Evolutionary conservation across 2,329 filamentous ascomycete genomes (phyloP), one percentile per base, ranked within the genome.

Genomic region (Fusarium armeniacum): DNA sequence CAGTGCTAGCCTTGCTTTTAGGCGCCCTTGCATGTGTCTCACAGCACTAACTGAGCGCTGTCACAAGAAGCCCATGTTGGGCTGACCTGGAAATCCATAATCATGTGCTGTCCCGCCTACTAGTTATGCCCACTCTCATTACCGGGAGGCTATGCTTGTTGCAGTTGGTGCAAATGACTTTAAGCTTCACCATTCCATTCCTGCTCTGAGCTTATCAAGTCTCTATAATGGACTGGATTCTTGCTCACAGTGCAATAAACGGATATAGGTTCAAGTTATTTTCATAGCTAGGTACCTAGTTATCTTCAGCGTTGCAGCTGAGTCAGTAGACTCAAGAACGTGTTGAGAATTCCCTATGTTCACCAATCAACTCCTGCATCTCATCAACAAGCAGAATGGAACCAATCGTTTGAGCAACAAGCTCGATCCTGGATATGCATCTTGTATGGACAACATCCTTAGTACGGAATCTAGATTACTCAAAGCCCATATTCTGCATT

Each of bases 301-400:
- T n/a, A 5, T 9, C 12, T n/a, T 12, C 4, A 2, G 6, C 2
- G 2, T 4, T 22, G 6, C 4, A 26, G 7, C 36, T 40, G 6
- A 3, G 26, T 9, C 26, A 8, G 6, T 26, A 13, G 22, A 9
- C 8, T 36, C 2, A 36, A 8, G 24, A 15, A 6, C 1, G 3
- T 36, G 3, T 3, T 12, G 32, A 9, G 4, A 15, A 11, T 12
- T 2, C 32, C 47, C 0, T 51, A 20, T 2, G 20, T 20, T 28
- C 18, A 28, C 18, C 10, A 40, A 15, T n/a, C 33, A 28, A 16
- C 47, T 51, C 4, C 11, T 38, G 9, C n/a, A 13, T 2, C 18
- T 12, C 26, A 20, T 46, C 11, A 20, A 26, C 8, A 26, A 32
- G 8, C 13, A 38, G 2, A 4, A 10, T 28, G 6, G 26, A 16